phyloP scores from a whole-genome alignment of 2,329 filamentous ascomycete species.

The Thermothelomyces thermophilus region DNA sequence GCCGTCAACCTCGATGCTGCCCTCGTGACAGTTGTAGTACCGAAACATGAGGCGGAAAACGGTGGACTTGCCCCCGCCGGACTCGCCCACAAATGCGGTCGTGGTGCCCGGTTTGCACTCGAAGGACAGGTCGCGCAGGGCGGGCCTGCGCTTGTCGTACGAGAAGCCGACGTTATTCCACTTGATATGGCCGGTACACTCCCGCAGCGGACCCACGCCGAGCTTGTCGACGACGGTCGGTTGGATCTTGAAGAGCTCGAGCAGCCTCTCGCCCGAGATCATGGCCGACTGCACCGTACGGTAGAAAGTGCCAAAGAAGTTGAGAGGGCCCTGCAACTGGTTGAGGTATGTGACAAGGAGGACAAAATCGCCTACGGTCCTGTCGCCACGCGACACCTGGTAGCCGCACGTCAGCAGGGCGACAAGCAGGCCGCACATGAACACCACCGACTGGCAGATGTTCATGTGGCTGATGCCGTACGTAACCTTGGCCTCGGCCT shows the following conservation, averaged over 20 bases:
- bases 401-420: conserved; percentile 69
- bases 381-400: conserved; percentile 62
- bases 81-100: conserved; percentile 93
- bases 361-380: conserved; percentile 65
- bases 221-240: conserved; percentile 81
- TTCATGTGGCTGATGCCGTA: conserved; percentile 75
- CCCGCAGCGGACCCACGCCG: conserved; percentile 53
- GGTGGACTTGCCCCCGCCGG: conserved; percentile 93
- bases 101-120: conserved; percentile 84
- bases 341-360: conserved; percentile 68
- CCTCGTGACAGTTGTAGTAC: conserved; percentile 82
- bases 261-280: conserved; percentile 91
- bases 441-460: conserved; percentile 71
- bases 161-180: conserved; percentile 89
- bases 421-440: conserved; percentile 67
- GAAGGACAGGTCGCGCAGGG: conserved; percentile 77
- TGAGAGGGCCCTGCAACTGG: conserved; percentile 72
- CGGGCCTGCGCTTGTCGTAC: conserved; percentile 81
- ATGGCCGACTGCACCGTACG: conserved; percentile 91
- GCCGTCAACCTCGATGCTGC: conserved; percentile 78
- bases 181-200: conserved; percentile 72
- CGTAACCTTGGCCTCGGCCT: conserved; percentile 68
- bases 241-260: conserved; percentile 94
- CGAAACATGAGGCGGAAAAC: conserved; percentile 93
- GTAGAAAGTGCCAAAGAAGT: conserved; percentile 93